Percentiles rank a stretch among this genome's conserved stretches.
phyloP scores from a whole-genome alignment of 2,329 filamentous ascomycete genomes.

The Diaporthe caulivora region DNA sequence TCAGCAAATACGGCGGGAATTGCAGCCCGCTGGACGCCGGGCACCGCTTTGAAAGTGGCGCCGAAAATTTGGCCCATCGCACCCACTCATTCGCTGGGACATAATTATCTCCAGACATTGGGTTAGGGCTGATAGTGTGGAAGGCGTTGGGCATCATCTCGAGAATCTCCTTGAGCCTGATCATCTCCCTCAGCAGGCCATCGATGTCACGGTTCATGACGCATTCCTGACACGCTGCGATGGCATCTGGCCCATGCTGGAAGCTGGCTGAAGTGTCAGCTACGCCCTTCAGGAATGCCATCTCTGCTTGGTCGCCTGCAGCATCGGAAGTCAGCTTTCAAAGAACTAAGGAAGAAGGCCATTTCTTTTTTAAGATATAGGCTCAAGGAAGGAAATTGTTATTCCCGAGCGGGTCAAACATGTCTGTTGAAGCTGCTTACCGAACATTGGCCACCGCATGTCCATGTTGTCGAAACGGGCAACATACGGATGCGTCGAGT shows the following conservation, averaged over 20 bases:
- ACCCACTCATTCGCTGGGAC: slow-evolving; percentile 62
- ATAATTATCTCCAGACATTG: slow-evolving; percentile 63
- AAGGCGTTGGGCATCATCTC: slow-evolving; percentile 67
- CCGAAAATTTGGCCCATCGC: slow-evolving; percentile 64
- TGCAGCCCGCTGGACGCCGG: slow-evolving; percentile 65
- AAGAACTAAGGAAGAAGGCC: no score
- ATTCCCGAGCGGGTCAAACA: no score
- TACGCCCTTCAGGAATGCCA: slow-evolving; percentile 64
- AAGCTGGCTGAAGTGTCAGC: slow-evolving; percentile 58
- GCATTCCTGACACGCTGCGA: slow-evolving; percentile 65
- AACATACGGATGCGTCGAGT: slow-evolving; percentile 62
- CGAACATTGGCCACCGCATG: slow-evolving; percentile 66
- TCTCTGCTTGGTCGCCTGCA: slow-evolving; percentile 63
- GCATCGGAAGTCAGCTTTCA: no score
- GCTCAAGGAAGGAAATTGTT: no score
- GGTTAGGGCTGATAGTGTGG: slow-evolving; percentile 66
- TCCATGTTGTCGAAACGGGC: slow-evolving; percentile 66
- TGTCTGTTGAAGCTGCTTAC: no score
- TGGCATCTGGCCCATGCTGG: slow-evolving; percentile 63
- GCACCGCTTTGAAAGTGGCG: slow-evolving; percentile 62
- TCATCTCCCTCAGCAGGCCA: slow-evolving; percentile 61
- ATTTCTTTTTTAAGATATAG: no score
- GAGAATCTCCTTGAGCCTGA: slow-evolving; percentile 64
- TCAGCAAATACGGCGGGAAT: slow-evolving; percentile 65
- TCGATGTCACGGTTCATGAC: slow-evolving; percentile 67